phyloP scores from a whole-genome alignment of 2,329 filamentous ascomycete genomes.

The Drechslerella coelobrocha region DNA sequence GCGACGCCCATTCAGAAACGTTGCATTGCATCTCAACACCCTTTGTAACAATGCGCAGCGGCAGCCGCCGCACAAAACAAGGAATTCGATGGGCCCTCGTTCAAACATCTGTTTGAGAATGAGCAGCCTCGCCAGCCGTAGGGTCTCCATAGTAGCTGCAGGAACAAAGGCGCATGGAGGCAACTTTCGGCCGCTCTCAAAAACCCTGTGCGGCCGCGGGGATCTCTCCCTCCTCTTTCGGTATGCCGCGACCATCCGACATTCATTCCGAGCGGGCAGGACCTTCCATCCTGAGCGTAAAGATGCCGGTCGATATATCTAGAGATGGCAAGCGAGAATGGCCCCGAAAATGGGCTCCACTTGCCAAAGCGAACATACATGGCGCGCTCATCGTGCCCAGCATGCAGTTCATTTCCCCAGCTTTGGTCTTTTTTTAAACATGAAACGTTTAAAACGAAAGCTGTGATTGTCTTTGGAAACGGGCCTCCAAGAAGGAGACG shows the following conservation, averaged over 20 bases:
- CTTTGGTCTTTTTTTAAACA: slow-evolving; percentile 4
- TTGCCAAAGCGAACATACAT: slow-evolving; percentile 10
- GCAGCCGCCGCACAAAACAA: slow-evolving; percentile 1
- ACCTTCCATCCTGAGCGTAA: slow-evolving; percentile 33
- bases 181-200: neutral
- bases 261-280: slow-evolving; percentile 26
- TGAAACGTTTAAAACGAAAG: slow-evolving; percentile 6
- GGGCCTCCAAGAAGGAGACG: neutral
- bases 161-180: neutral
- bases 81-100: neutral
- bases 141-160: neutral
- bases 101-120: slow-evolving; percentile 9
- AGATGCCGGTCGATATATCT: slow-evolving; percentile 1
- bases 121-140: neutral
- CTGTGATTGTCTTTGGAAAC: neutral
- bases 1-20: slow-evolving; percentile 1
- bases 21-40: slow-evolving; percentile 6
- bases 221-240: slow-evolving; percentile 32
- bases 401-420: neutral
- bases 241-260: slow-evolving; percentile 18
- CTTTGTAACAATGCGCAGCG: slow-evolving; percentile 8
- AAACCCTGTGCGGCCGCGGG: neutral
- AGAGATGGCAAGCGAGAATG: slow-evolving; percentile 38
- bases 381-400: neutral
- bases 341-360: slow-evolving; percentile 22